Base-by-base conservation (phyloP, 1,284 basidiomycete genomes). In the Phylloboletellus chloephorus region DNA sequence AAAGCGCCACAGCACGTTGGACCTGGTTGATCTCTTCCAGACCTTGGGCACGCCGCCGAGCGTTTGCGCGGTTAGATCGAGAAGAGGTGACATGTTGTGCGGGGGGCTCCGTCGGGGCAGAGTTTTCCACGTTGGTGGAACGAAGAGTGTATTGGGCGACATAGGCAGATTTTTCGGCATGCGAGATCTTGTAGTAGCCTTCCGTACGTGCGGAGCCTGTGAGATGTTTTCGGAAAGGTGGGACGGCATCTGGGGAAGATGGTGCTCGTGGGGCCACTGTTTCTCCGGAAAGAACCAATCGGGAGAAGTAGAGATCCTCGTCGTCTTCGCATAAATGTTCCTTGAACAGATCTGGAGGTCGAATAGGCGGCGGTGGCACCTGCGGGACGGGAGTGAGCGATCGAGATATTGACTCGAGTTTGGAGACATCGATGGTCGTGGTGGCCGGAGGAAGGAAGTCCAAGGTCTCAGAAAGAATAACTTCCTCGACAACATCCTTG, bases 181-280 rank as follows among this genome's bases (percentile, higher is more conserved):
- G 85, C 0, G 89, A 83, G 57, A 98, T 91, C 69, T 90, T 89
- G 75, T 95, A 95, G 64, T 84, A 91, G 1, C 96, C 95, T 66
- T 98, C 89, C 0, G 93, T 92, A 19, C 94, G 80, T 25, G 91
- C 89, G 21, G 86, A 84, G 19, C 91, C 91, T 0, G 84, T 85
- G 39, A 76, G 50, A 56, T 94, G 89, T 34, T 77, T 78, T 34
- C 80, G 79, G 60, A 78, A 74, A 17, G 74, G 66, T 13, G 64
- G 61, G 3, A 66, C 66, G 26, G 57, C 26, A 40, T 56, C 46
- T 43, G 60, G 59, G 22, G 68, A 56, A 40, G 62, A 47, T 20
- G 59, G 50, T 21, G 59, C 39, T 13, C 60, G 47, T 33, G 57
- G 43, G 35, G 60, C 44, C 37, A 47, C 53, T 21, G 50, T 42